phyloP scores from a whole-genome alignment of 768 basidiomycete species.

The Rhizopogon vulgaris region DNA sequence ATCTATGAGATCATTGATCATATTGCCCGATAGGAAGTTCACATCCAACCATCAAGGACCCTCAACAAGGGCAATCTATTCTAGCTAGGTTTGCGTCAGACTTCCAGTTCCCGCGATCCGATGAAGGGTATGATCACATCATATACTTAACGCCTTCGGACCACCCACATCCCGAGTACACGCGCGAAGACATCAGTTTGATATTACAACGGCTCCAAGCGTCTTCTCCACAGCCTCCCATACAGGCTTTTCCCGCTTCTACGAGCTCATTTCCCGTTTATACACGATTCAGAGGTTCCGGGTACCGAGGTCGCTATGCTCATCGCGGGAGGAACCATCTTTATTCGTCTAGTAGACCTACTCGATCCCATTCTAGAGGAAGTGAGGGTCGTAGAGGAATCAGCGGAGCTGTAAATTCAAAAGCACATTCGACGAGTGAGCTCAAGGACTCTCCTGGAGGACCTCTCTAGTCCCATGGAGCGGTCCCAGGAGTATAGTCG shows the following conservation, averaged over 20 bases:
- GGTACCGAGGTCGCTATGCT: conserved; percentile 10
- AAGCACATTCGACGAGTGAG: neutral
- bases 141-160: conserved; percentile 30
- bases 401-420: neutral
- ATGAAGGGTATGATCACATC: conserved; percentile 66
- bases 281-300: conserved; percentile 12
- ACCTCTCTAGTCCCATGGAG: neutral
- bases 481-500: neutral
- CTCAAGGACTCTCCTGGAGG: neutral
- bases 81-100: conserved; percentile 60
- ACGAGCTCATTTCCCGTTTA: conserved; percentile 8
- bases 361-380: neutral
- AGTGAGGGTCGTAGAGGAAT: neutral
- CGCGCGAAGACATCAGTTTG: conserved; percentile 41
- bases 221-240: conserved; percentile 16
- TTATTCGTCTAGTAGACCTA: neutral
- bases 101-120: conserved; percentile 45
- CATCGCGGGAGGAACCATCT: conserved; percentile 9
- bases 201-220: conserved; percentile 45
- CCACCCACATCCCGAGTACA: conserved; percentile 39
- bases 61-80: conserved; percentile 52
- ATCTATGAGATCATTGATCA: conserved; percentile 7
- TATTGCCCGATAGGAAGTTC: conserved; percentile 43
- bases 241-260: conserved; percentile 5
- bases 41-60: conserved; percentile 71